These are phyloP conservation scores for Anisodus tanguticus DNA, from an alignment of 257 asterid genomes.

Conservation along the genomic window DNA sequence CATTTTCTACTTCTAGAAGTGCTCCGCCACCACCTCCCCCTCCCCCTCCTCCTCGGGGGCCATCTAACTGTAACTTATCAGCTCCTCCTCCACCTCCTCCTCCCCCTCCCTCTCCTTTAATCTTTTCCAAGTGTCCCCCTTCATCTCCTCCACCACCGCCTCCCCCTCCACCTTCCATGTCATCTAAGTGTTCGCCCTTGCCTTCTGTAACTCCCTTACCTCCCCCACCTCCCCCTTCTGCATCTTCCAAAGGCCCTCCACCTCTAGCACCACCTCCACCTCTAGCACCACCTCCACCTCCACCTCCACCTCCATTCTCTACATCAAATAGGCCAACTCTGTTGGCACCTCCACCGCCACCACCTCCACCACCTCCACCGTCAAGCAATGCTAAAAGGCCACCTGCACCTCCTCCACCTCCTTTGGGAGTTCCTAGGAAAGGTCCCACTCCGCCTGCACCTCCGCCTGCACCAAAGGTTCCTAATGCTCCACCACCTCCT, in stretches of 20 bases:
- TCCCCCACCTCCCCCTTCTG: constrained; percentile 32
- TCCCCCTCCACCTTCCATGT: constrained; percentile 13
- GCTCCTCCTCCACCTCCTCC: constrained; percentile 32
- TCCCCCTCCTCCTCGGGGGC: constrained; percentile 30
- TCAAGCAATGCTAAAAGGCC: constrained; percentile 32
- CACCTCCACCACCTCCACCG: constrained; percentile 41
- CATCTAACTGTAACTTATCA: constrained; percentile 24
- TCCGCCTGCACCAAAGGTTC: constrained; percentile 49
- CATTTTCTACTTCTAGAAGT: constrained; percentile 29
- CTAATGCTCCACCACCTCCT: constrained; percentile 55
- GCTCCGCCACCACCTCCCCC: constrained; percentile 30
- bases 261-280: constrained; percentile 38
- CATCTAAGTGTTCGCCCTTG: constrained; percentile 23
- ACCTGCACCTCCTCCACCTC: constrained; percentile 51
- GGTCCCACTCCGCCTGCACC: constrained; percentile 44
- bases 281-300: constrained; percentile 38
- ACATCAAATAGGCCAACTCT: constrained; percentile 35
- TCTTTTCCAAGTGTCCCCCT: constrained; percentile 22
- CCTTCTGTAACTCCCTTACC: constrained; percentile 32
- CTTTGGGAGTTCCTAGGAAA: constrained; percentile 46
- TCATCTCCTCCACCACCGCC: constrained; percentile 28
- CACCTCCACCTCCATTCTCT: constrained; percentile 39
- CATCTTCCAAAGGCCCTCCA: constrained; percentile 29
- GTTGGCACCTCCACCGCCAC: constrained; percentile 36
- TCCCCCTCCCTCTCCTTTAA: background rate